A percentile compares a stretch with the other conserved stretches of the same genome.
These are phyloP conservation scores for Clonostachys byssicola DNA, from an alignment of 2,329 filamentous ascomycete species.

Conservation along the genomic window DNA sequence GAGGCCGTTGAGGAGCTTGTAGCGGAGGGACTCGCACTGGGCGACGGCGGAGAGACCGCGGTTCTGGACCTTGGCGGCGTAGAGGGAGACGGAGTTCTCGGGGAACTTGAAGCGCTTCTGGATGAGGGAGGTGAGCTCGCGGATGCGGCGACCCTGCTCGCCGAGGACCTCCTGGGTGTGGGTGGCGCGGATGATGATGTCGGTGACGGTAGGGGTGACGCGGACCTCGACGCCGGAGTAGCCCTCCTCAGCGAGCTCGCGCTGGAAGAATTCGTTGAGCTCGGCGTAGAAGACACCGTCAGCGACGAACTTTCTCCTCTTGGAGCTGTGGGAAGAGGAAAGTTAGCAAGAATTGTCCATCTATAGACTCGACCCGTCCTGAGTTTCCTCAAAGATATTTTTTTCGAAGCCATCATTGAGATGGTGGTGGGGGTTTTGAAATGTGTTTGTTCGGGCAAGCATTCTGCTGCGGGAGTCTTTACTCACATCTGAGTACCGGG, in stretches of 20 bases:
- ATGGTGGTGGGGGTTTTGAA: too few relatives aligned
- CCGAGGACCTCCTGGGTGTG: constrained; percentile 99
- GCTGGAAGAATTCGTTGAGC: constrained; percentile 99
- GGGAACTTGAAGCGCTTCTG: constrained; percentile 99
- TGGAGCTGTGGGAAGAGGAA: constrained; percentile 56
- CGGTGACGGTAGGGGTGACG: constrained; percentile 98
- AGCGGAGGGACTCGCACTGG: constrained; percentile 99
- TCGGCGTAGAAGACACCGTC: constrained; percentile 99
- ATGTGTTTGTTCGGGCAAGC: too few relatives aligned
- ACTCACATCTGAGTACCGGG: constrained; percentile 61
- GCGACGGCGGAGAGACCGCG: constrained; percentile 99
- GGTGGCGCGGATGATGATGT: constrained; percentile 99
- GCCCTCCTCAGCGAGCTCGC: constrained; percentile 98
- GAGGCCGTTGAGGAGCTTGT: constrained; percentile 99
- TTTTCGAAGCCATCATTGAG: too few relatives aligned
- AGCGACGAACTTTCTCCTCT: constrained; percentile 91
- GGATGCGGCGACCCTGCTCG: constrained; percentile 99
- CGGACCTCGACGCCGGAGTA: constrained; percentile 99
- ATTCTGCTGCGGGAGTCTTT: too few relatives aligned
- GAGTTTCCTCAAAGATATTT: too few relatives aligned
- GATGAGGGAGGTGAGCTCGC: constrained; percentile 99
- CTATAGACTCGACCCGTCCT: too few relatives aligned
- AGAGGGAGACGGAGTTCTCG: constrained; percentile 99
- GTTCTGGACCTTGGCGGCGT: constrained; percentile 99
- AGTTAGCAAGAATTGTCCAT: background rate